phyloP scores from a whole-genome alignment of 495 filamentous ascomycete species.

The Pseudotulostoma volvatum region DNA sequence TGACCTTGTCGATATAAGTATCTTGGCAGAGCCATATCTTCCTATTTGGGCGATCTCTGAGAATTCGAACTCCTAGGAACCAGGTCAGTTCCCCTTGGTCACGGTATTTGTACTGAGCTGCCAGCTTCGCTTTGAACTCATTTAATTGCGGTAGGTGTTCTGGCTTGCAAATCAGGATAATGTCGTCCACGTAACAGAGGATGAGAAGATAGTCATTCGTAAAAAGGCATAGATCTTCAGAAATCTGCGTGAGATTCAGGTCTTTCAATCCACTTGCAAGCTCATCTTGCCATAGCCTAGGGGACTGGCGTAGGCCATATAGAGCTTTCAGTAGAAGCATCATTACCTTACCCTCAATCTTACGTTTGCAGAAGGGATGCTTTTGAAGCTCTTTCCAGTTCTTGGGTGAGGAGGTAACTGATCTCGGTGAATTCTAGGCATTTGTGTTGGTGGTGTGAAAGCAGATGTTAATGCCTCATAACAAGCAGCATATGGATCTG shows the following conservation, averaged over 20 bases:
- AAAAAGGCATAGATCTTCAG: neutral
- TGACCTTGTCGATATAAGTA: slow-evolving; percentile 9
- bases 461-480: too few relatives aligned
- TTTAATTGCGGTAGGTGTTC: neutral
- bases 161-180: neutral
- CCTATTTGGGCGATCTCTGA: slow-evolving; percentile 3
- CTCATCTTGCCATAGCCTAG: neutral
- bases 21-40: slow-evolving; percentile 9
- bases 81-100: slow-evolving; percentile 1
- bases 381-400: too few relatives aligned
- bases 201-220: neutral
- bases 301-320: neutral
- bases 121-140: neutral
- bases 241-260: neutral
- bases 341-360: too few relatives aligned
- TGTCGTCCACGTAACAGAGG: neutral
- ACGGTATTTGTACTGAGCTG: neutral
- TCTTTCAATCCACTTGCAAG: neutral
- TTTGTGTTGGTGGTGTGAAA: too few relatives aligned
- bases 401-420: too few relatives aligned
- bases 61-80: slow-evolving; percentile 10
- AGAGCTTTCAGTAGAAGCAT: neutral
- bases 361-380: too few relatives aligned
- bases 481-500: too few relatives aligned
- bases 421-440: too few relatives aligned